Conservation (phyloP, 495 filamentous ascomycete species). For the Lophium mytilinum region DNA sequence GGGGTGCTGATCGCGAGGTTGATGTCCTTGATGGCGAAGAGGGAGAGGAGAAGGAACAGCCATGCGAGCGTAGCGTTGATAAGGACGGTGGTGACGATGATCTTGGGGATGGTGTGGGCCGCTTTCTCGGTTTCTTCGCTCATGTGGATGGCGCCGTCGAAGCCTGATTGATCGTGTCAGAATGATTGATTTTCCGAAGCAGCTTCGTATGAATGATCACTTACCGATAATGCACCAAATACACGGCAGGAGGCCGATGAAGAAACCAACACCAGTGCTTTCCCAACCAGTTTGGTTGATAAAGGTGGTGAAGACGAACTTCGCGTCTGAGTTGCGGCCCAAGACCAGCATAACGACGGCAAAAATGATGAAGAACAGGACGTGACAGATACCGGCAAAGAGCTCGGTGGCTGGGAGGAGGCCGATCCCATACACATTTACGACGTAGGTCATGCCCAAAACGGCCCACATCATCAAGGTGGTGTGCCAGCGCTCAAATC, state of each 20-base stretch:
- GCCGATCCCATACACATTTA: conserved; percentile 2
- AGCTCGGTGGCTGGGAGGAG: conserved; percentile 3
- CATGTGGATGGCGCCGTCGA: conserved; percentile 25
- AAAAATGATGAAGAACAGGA: conserved; percentile 5
- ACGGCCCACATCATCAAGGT: conserved; percentile 11
- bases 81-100: conserved; percentile 13
- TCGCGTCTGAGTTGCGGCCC: background rate
- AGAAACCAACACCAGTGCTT: conserved; percentile 14
- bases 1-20: background rate
- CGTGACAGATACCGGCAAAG: background rate
- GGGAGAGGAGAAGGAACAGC: conserved; percentile 9
- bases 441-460: background rate
- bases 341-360: background rate
- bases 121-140: conserved; percentile 9
- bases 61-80: conserved; percentile 7
- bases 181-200: background rate
- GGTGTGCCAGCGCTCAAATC: conserved; percentile 13
- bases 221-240: conserved; percentile 13
- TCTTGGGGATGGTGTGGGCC: background rate
- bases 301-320: conserved; percentile 20
- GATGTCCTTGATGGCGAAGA: conserved; percentile 9
- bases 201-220: background rate
- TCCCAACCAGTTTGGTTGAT: conserved; percentile 14
- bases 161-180: conserved; percentile 2
- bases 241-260: conserved; percentile 15